These are phyloP conservation scores for Monosporascus sp. DNA, from an alignment of 2,329 filamentous ascomycete species.

Conservation along the genomic window DNA sequence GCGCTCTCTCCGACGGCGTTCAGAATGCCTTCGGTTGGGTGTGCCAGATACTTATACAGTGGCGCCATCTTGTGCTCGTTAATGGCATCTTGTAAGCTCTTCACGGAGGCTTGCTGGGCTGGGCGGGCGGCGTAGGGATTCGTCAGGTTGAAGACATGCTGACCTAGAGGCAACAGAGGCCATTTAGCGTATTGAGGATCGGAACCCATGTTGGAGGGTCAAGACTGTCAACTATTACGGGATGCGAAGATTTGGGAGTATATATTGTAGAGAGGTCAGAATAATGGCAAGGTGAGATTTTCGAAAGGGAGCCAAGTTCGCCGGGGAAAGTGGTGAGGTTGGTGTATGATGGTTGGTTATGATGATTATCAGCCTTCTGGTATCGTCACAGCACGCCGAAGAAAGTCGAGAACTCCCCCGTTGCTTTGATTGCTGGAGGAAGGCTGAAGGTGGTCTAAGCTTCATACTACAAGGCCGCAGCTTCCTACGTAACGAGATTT, in stretches of 20 bases:
- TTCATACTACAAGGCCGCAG: neutral
- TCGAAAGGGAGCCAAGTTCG: neutral
- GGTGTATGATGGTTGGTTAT: neutral
- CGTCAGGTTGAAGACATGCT: conserved; percentile 83
- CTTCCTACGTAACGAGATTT: neutral
- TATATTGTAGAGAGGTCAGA: neutral
- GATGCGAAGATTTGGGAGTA: neutral
- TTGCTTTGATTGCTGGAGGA: neutral
- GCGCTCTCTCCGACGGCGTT: conserved; percentile 67
- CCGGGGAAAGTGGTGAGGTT: neutral
- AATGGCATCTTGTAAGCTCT: conserved; percentile 77
- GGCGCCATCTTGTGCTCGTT: conserved; percentile 81
- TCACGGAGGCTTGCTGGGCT: conserved; percentile 66
- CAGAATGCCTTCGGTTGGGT: conserved; percentile 76
- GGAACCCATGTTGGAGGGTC: conserved; percentile 57
- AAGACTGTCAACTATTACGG: conserved; percentile 6
- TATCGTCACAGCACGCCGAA: neutral
- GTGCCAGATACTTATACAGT: conserved; percentile 78
- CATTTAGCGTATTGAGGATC: conserved; percentile 85
- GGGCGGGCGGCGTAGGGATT: conserved; percentile 66
- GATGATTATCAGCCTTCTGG: neutral
- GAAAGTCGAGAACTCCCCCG: neutral
- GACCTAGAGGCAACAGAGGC: conserved; percentile 73
- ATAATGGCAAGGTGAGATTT: neutral
- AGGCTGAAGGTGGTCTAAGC: neutral